Percentiles rank a stretch among this genome's conserved stretches.
Evolutionary conservation across 2,329 filamentous ascomycete species (phyloP).

Genomic region (Chaetothyriales sp.): DNA sequence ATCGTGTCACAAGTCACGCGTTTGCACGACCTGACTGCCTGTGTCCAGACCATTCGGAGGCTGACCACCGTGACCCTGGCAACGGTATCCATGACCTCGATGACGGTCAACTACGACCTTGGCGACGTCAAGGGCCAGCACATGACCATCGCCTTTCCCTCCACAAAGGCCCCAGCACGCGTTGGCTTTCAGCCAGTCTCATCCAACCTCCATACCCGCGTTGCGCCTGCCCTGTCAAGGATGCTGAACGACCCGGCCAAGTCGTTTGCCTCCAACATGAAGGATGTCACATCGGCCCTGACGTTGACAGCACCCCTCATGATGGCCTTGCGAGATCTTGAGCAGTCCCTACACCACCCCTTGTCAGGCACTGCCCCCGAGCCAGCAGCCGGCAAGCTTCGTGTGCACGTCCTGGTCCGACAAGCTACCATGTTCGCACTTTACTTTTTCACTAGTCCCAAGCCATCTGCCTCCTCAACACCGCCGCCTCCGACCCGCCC

Average conservation of each 20-base stretch:
- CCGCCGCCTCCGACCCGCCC: slow-evolving; percentile 5
- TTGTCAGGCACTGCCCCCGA: neutral
- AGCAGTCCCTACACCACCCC: neutral
- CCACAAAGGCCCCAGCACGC: slow-evolving; percentile 3
- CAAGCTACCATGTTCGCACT: slow-evolving; percentile 9
- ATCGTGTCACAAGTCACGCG: slow-evolving; percentile 11
- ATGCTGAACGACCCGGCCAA: neutral
- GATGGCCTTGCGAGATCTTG: slow-evolving; percentile 23
- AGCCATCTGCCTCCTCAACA: slow-evolving; percentile 4
- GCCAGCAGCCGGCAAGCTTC: slow-evolving; percentile 2
- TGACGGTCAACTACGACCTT: slow-evolving; percentile 11
- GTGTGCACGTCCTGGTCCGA: slow-evolving; percentile 14
- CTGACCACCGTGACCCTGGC: slow-evolving; percentile 10
- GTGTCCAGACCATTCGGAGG: slow-evolving; percentile 11
- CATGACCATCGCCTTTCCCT: slow-evolving; percentile 6
- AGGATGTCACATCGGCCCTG: slow-evolving; percentile 19
- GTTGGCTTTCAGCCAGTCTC: slow-evolving; percentile 10
- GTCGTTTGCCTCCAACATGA: neutral
- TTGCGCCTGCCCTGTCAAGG: neutral
- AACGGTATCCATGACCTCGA: slow-evolving; percentile 7
- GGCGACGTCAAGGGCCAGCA: slow-evolving; percentile 4
- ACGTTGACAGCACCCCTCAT: slow-evolving; percentile 31
- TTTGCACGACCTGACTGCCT: slow-evolving; percentile 13
- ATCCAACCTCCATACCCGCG: slow-evolving; percentile 12
- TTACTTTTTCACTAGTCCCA: slow-evolving; percentile 12